Evolutionary conservation across 495 filamentous ascomycete genomes (phyloP).

Genomic region (Talaromyces trachyspermus): DNA sequence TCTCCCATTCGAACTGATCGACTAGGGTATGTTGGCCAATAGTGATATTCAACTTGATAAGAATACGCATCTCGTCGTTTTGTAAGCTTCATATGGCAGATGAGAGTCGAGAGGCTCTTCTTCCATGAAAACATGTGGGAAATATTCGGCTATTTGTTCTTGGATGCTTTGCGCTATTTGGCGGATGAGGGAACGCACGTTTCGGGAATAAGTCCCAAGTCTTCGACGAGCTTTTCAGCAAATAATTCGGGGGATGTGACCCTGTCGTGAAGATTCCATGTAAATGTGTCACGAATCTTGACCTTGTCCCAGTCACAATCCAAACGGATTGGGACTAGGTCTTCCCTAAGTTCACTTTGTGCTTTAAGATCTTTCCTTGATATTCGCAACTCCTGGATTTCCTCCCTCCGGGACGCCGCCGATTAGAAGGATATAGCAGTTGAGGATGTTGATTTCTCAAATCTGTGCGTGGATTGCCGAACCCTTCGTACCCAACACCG

Average conservation of each 20-base stretch:
- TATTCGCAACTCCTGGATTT: conserved; percentile 63
- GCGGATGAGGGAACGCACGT: conserved; percentile 57
- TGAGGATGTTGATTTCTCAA: conserved; percentile 41
- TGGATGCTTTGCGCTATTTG: conserved; percentile 73
- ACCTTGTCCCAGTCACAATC: conserved; percentile 96
- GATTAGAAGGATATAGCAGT: conserved; percentile 68
- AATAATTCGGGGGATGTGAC: conserved; percentile 72
- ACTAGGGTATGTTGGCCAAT: conserved; percentile 91
- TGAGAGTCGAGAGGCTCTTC: conserved; percentile 88
- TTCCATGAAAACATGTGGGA: conserved; percentile 80
- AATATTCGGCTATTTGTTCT: conserved; percentile 88
- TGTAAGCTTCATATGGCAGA: conserved; percentile 86
- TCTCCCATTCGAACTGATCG: conserved; percentile 98
- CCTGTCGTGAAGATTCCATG: conserved; percentile 94
- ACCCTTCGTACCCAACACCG: conserved; percentile 82
- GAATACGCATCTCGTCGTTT: conserved; percentile 98
- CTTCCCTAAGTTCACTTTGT: conserved; percentile 84
- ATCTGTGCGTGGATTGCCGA: conserved; percentile 80
- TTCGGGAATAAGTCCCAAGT: conserved; percentile 71
- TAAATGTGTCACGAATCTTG: conserved; percentile 94
- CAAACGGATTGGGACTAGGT: conserved; percentile 81
- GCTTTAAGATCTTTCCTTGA: conserved; percentile 68
- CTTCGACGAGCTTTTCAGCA: conserved; percentile 82
- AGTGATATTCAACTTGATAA: conserved; percentile 94
- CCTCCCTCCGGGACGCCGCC: conserved; percentile 65